phyloP scores from a whole-genome alignment of 345 rosid species.

The Anacardium occidentale region DNA sequence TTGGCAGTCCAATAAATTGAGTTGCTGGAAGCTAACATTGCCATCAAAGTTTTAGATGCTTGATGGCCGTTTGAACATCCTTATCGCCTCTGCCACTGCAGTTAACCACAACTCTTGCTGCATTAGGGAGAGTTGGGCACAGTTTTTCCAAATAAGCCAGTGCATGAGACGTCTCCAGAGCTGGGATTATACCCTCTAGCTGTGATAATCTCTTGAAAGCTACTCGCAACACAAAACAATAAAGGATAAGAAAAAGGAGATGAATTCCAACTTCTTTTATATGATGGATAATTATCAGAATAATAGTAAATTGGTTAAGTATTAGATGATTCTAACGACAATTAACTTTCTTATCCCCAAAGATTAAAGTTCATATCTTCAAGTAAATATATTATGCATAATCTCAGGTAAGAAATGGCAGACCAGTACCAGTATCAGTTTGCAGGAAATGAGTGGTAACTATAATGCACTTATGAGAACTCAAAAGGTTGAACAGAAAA shows the following conservation, averaged over 20 bases:
- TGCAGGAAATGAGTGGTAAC: background rate
- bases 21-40: background rate
- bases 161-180: constrained; percentile 91
- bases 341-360: too few species aligned
- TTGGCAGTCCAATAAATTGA: background rate
- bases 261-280: background rate
- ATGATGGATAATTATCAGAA: background rate
- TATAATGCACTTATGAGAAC: background rate
- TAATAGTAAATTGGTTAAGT: background rate
- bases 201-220: constrained; percentile 83
- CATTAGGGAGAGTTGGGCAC: constrained; percentile 66
- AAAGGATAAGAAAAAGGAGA: background rate
- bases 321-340: background rate
- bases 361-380: background rate
- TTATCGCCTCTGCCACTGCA: constrained; percentile 97
- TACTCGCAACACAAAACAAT: constrained; percentile 23
- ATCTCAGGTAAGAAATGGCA: background rate
- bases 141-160: constrained; percentile 78
- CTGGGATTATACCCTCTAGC: constrained; percentile 88
- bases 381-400: background rate
- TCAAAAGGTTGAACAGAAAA: background rate
- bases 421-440: background rate
- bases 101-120: constrained; percentile 70
- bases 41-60: constrained; percentile 52
- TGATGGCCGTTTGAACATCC: constrained; percentile 85